Evolutionary conservation across 345 rosid species (phyloP), one percentile per base, ranked within the genome.

Genomic region (Triadica sebifera): DNA sequence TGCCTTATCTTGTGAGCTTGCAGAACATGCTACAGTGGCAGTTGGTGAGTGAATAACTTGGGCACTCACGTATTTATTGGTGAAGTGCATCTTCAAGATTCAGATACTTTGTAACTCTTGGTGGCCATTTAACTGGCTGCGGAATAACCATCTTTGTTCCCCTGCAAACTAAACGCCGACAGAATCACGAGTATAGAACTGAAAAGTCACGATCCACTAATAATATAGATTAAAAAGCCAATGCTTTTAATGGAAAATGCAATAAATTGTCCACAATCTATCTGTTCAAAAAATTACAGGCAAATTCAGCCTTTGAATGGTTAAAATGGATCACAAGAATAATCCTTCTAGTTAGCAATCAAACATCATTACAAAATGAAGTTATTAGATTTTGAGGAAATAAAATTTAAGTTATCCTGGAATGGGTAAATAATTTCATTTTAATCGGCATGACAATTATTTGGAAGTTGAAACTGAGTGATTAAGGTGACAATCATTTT

Each of bases 41-140:
- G 92, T 87, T 38, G 99, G 96, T 1, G 91, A 70, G 82, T 90
- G 99, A 75, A 92, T 76, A 63, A 91, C 92, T 82, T 91, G 97
- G 4, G 98, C 97, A 67, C 82, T 80, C 50, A 89, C 96, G 55
- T 63, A 89, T 81, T 91, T 89, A 81, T 89, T 89, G 1, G 95
- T 89, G 85, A 91, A 93, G 75, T 93, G 89, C 91, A 90, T 79
- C 75, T 86, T 93, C 79, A 91, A 77, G 41, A 90, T 90, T 93
- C 49, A 89, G 89, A 82, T 82, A 90, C 45, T 87, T 77, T 34
- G 71, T 63, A 45, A 92, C 65, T 60, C 87, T 86, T 1, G 89
- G 91, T 38, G 90, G 86, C 84, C 91, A 67, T 15, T 29, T 86
- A n/a, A 85, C 91, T 7, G 90, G 86, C 19, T 92, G 97, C 17